Percentiles rank a stretch among this genome's conserved stretches.
Evolutionary conservation across 768 basidiomycete genomes (phyloP).

Genomic region (Trametes maxima): DNA sequence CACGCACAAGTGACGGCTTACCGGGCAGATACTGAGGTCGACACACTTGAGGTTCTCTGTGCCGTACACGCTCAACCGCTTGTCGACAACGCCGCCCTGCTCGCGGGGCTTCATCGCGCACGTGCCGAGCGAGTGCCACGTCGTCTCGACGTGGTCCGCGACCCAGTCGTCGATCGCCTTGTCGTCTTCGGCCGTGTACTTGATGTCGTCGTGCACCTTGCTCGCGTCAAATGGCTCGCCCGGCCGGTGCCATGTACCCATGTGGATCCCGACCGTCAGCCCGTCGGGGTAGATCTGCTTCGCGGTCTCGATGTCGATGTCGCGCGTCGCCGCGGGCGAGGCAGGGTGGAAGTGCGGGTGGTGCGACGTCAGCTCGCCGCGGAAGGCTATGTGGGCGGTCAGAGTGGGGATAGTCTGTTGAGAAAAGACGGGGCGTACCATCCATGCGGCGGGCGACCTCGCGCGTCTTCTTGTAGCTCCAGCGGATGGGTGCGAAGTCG

Average conservation of each 20-base stretch:
- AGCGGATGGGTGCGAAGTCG: slow-evolving; percentile 73
- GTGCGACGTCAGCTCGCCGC: slow-evolving; percentile 71
- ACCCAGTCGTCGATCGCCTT: slow-evolving; percentile 74
- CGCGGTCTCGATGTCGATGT: slow-evolving; percentile 71
- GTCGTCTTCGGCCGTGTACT: slow-evolving; percentile 69
- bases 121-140: slow-evolving; percentile 67
- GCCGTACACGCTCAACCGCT: slow-evolving; percentile 63
- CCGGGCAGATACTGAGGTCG: slow-evolving; percentile 74
- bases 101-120: slow-evolving; percentile 67
- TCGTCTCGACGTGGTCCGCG: slow-evolving; percentile 72
- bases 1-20: slow-evolving; percentile 38
- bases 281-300: slow-evolving; percentile 60
- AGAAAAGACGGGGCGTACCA: slow-evolving; percentile 37
- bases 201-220: slow-evolving; percentile 66
- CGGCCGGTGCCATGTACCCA: slow-evolving; percentile 70
- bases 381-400: slow-evolving; percentile 49
- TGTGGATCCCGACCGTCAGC: slow-evolving; percentile 71
- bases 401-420: not conserved
- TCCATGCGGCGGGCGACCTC: slow-evolving; percentile 76
- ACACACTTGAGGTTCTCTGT: slow-evolving; percentile 68
- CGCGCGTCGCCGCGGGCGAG: slow-evolving; percentile 57
- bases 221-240: slow-evolving; percentile 52
- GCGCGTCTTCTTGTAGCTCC: slow-evolving; percentile 79
- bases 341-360: slow-evolving; percentile 76
- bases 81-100: slow-evolving; percentile 68